Base-by-base conservation (phyloP, 2,329 filamentous ascomycete species). In the Samsoniella hepiali region DNA sequence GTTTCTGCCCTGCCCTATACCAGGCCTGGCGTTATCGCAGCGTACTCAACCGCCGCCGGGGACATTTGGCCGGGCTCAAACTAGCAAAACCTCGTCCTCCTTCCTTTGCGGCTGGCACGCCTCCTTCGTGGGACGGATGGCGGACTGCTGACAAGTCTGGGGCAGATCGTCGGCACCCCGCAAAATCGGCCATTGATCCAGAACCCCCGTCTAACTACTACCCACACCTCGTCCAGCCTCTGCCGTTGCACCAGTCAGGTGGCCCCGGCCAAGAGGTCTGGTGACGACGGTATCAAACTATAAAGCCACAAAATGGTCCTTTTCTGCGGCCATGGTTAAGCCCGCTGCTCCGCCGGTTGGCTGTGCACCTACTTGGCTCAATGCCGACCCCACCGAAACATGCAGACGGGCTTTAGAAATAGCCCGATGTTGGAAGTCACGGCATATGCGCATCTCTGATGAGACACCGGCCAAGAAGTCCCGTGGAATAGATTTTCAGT, bases 221-320 rank as follows among this genome's bases (percentile, higher is more conserved):
- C 50, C 58, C 58, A 54, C 50, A 31, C 40, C 31, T 17, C 40
- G 6, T n/a, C 29, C 47, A 54, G 58, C 40, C 50, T 47, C 38
- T 29, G 58, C 58, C 58, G 50, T 55, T 36, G 58, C 38, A 15
- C 58, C 58, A 62, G 58, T 62, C 58, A 62, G 58, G 58, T 62
- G 58, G 58, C 38, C 58, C 36, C 15, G 38, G n/a, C 50, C 27
- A 22, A 22, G 49, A 62, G 58, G 58, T 62, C 58, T 62, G 58
- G 49, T 62, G 58, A 62, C 58, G 29, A 54, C 17, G 58, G 11
- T 34, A 62, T 62, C 58, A 55, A 62, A 54, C 29, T 62, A 62
- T 62, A 62, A 62, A 62, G 58, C 58, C 58, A 62, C 58, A 54
- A 54, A 22, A 22, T 22, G 22, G 22, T 34, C 11, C 32, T 61